Conservation (phyloP, 2,329 filamentous ascomycete species). For the Aspergillus versicolor region DNA sequence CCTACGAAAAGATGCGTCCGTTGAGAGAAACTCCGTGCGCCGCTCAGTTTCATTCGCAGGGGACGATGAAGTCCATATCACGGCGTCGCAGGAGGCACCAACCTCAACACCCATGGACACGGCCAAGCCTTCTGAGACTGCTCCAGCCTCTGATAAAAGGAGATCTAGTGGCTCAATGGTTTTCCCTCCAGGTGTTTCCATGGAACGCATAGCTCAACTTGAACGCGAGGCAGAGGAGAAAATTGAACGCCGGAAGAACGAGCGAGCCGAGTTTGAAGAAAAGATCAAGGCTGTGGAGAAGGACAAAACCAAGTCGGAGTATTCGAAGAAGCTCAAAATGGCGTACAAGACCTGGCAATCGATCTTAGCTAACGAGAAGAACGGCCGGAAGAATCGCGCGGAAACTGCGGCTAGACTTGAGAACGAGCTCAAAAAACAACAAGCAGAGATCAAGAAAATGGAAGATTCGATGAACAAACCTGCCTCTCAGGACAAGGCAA, state of each 20-base stretch:
- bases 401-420: not conserved
- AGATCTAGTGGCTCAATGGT: constrained; percentile 9
- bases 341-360: not conserved
- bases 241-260: constrained; percentile 6
- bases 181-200: constrained; percentile 16
- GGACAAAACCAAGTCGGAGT: constrained; percentile 1
- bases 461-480: constrained; percentile 11
- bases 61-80: constrained; percentile 15
- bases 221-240: constrained; percentile 16
- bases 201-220: constrained; percentile 10
- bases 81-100: constrained; percentile 9
- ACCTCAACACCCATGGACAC: constrained; percentile 8
- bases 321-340: constrained; percentile 5
- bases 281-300: constrained; percentile 13
- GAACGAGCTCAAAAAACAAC: not conserved
- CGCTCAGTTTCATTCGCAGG: constrained; percentile 31
- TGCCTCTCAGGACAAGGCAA: constrained; percentile 4
- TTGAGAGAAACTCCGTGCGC: constrained; percentile 13
- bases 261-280: constrained; percentile 8
- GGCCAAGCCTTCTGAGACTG: not conserved
- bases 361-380: not conserved
- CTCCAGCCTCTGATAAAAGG: constrained; percentile 1
- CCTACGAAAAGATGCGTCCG: constrained; percentile 25
- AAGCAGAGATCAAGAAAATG: constrained; percentile 11
- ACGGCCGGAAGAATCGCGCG: not conserved